Evolutionary conservation across 345 rosid species (phyloP), one percentile per base, ranked within the genome.

Genomic region (Aquilaria yunnanensis): DNA sequence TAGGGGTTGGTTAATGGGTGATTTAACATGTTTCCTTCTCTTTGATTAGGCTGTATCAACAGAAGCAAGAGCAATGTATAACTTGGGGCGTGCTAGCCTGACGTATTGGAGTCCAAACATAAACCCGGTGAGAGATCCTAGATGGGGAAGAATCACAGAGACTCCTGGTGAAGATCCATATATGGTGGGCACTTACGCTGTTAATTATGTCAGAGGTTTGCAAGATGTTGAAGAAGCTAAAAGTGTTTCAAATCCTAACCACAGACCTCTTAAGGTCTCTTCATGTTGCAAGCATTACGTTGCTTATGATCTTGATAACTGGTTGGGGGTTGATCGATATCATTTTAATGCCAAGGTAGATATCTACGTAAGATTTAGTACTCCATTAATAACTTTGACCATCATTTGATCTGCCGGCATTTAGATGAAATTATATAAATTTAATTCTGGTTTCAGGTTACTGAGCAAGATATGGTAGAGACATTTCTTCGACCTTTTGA

Each of bases 41-140:
- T 23, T 9, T 37, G 23, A 48, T 14, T 43, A 82, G 83, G 84
- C 54, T 59, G 87, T 82, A 31, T 82, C 84, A 9, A 79, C 75
- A 0, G 82, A 77, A 67, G 87, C 82, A 9, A 70, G 80, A 54
- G 87, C 87, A 1, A 82, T 79, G 87, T 70, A 75, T 72, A 82
- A 82, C 58, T 47, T 79, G 1, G 80, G 87, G 2, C 60, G 74
- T 13, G 78, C 75, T 8, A 84, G 87, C 14, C 32, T 82, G 33
- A 77, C 77, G 9, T 74, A 9, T 12, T 79, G 81, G 86, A 78
- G 81, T 61, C 86, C 83, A 10, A 76, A 63, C 14, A 60, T 81
- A 8, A 81, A 81, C 37, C 78, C 79, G 6, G 74, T 67, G 1
- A 56, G 86, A 33, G 83, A 81, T 55, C 86, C 83, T 2, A 60